Percentiles rank a stretch among this genome's conserved stretches.
Evolutionary conservation across 2,329 filamentous ascomycete genomes (phyloP).

Genomic region (Alternaria postmessia): DNA sequence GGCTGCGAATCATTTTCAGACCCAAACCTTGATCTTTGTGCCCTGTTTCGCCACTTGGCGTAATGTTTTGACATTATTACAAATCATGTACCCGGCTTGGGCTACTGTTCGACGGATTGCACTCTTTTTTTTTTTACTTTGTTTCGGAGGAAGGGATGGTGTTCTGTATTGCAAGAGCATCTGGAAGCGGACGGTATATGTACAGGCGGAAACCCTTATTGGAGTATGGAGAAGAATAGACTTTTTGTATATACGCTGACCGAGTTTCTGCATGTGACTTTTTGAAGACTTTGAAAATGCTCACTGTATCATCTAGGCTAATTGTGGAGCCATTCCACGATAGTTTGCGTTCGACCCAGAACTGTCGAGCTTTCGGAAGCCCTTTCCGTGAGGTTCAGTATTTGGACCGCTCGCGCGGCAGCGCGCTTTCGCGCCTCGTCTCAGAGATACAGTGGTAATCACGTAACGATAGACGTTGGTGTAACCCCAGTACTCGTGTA

Average conservation of each 20-base stretch:
- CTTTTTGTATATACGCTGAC: neutral
- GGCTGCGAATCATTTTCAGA: conserved; percentile 7
- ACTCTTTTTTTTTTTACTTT: conserved; percentile 6
- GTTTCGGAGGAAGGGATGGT: neutral
- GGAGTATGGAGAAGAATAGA: conserved; percentile 11
- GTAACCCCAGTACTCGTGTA: no score
- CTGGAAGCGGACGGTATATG: neutral
- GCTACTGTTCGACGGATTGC: conserved; percentile 5
- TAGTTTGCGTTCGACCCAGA: neutral
- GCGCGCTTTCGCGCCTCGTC: neutral
- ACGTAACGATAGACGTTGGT: neutral
- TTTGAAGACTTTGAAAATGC: neutral
- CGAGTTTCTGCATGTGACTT: neutral
- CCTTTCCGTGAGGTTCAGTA: neutral
- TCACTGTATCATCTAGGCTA: neutral
- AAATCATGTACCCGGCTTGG: neutral
- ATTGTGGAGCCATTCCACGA: neutral
- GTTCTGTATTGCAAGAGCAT: neutral
- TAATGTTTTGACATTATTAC: conserved; percentile 28
- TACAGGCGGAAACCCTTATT: neutral
- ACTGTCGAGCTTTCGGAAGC: neutral
- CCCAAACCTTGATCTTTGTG: conserved; percentile 11
- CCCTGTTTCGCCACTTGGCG: conserved; percentile 20
- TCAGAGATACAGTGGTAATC: neutral
- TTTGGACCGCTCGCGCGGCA: neutral